These are phyloP conservation scores for Colletotrichum gloeosporioides DNA, from an alignment of 2,329 filamentous ascomycete species.

Conservation along the genomic window DNA sequence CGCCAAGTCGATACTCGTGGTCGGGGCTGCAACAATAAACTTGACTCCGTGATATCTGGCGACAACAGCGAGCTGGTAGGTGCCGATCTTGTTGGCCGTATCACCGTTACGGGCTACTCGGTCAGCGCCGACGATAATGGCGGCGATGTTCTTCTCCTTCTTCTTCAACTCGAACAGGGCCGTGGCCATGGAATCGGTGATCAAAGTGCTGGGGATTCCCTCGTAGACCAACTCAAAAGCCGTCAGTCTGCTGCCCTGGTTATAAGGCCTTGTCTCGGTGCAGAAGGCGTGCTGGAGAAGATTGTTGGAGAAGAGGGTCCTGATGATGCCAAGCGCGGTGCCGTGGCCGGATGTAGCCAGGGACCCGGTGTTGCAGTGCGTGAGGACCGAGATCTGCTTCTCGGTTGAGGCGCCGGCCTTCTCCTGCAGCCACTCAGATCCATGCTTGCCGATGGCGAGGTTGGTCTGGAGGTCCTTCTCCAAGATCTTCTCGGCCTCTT, in stretches of 20 bases:
- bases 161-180: constrained; percentile 75
- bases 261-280: constrained; percentile 96
- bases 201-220: constrained; percentile 85
- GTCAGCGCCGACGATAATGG: constrained; percentile 93
- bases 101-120: constrained; percentile 96
- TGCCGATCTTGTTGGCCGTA: constrained; percentile 98
- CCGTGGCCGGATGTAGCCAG: constrained; percentile 98
- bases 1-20: constrained; percentile 88
- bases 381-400: constrained; percentile 78
- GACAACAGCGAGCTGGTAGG: constrained; percentile 90
- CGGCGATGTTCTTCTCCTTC: constrained; percentile 72
- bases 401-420: constrained; percentile 56
- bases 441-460: constrained; percentile 80
- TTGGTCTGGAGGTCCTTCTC: constrained; percentile 89
- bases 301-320: constrained; percentile 72
- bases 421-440: constrained; percentile 80
- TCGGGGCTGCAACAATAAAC: constrained; percentile 93
- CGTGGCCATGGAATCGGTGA: constrained; percentile 97
- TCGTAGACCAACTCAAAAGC: constrained; percentile 98
- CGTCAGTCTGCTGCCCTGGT: constrained; percentile 93
- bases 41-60: constrained; percentile 88
- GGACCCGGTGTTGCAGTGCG: constrained; percentile 97
- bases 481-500: constrained; percentile 85
- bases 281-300: constrained; percentile 87
- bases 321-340: constrained; percentile 92